phyloP scores from a whole-genome alignment of 371 early-diverging fungal species.

The Mucor velutinosus region DNA sequence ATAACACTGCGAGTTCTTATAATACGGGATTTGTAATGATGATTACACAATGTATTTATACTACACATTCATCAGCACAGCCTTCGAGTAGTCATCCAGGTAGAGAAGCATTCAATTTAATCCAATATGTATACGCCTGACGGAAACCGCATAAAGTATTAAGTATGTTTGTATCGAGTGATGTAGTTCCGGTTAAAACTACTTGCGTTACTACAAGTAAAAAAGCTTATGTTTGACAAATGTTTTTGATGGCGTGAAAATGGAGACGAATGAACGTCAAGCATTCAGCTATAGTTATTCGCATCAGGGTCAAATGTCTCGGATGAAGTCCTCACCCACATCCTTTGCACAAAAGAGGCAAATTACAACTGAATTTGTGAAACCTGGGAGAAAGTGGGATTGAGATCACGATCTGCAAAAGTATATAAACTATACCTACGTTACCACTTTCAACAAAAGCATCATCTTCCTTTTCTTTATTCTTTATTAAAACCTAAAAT shows the following conservation, averaged over 20 bases:
- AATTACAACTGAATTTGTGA: neutral
- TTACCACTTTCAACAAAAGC: neutral
- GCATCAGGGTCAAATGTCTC: neutral
- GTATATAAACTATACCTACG: neutral
- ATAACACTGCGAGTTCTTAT: neutral
- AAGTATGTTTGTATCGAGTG: neutral
- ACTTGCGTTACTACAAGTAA: neutral
- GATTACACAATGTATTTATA: neutral
- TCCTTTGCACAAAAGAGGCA: neutral
- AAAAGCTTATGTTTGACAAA: neutral
- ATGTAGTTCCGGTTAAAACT: neutral
- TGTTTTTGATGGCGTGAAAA: neutral
- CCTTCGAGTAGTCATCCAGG: too few relatives aligned
- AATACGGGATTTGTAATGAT: neutral
- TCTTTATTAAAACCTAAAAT: neutral
- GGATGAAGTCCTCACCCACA: conserved; percentile 3
- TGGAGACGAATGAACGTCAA: neutral
- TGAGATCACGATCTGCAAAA: neutral
- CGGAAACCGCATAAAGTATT: neutral
- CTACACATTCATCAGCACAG: neutral
- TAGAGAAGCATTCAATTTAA: too few relatives aligned
- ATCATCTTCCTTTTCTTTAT: neutral
- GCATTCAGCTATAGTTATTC: neutral
- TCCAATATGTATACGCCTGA: neutral
- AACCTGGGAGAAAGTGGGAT: conserved; percentile 2